Base-by-base conservation (phyloP, 768 basidiomycete genomes). In the Sporobolomyces roseus region DNA sequence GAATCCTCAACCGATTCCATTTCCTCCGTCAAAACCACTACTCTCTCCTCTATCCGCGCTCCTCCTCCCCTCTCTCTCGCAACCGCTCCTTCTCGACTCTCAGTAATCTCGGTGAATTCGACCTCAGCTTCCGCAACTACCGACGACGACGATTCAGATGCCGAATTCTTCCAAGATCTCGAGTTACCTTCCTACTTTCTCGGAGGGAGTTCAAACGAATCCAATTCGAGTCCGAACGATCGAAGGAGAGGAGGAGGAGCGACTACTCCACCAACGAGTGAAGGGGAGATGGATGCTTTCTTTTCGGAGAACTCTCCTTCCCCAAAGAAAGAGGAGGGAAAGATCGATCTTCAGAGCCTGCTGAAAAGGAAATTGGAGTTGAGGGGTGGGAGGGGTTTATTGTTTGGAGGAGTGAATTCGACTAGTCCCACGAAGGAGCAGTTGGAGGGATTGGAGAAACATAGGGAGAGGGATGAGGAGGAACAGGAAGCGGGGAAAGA, bases 141-240 rank as follows among this genome's bases (percentile, higher is more conserved):
- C 35, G 4, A 17, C 30, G 32, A 8, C 35, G 49, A 21, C 36
- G 71, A 68, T 23, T 68, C 68, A 46, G 71, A 73, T 51, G 63
- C 63, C n/a, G 64, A 61, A 7, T 73, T 73, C 58, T 69, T 73
- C 52, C 29, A 55, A 4, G 65, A 69, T 45, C 61, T 73, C 45
- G 67, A 60, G 14, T 27, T 73, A 8, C 71, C 71, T 12, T 33
- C 64, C 1, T 72, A 68, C 61, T 63, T 73, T 43, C 61, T 65
- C 16, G 71, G 61, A 17, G 4, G 23, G 21, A 29, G n/a, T 35
- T 14, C 45, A 14, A 41, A 25, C 35, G 55, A 25, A 17, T 23
- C 43, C 5, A 1, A 41, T 10, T 58, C 54, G 21, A 8, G 10
- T n/a, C 23, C 5, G 23, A 27, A 30, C 45, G 23, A 36, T n/a